Evolutionary conservation across 495 filamentous ascomycete species (phyloP).

Genomic region (Talaromyces ruber): DNA sequence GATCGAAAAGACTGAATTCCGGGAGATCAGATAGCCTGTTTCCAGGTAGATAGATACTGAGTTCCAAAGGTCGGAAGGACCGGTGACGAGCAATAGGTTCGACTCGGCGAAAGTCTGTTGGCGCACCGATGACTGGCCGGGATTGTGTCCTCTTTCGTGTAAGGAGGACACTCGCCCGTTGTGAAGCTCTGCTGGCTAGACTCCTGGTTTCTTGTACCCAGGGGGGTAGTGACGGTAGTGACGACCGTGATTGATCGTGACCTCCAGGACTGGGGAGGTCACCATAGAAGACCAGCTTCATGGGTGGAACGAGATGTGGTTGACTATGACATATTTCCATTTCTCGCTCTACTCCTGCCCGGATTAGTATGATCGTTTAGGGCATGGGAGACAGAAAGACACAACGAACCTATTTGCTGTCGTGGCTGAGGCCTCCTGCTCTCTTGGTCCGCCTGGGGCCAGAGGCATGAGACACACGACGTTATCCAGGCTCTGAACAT

Average conservation of each 20-base stretch:
- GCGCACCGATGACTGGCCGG: constrained; percentile 41
- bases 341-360: constrained; percentile 29
- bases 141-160: constrained; percentile 34
- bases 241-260: constrained; percentile 20
- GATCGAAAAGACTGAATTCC: constrained; percentile 28
- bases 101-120: constrained; percentile 45
- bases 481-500: constrained; percentile 35
- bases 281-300: constrained; percentile 32
- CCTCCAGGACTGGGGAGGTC: constrained; percentile 26
- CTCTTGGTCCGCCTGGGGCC: constrained; percentile 18
- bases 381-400: neutral
- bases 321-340: constrained; percentile 42
- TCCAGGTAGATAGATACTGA: constrained; percentile 62
- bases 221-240: constrained; percentile 16
- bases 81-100: constrained; percentile 20
- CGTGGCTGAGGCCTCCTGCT: constrained; percentile 13
- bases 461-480: constrained; percentile 31
- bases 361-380: neutral
- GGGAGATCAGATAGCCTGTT: constrained; percentile 56
- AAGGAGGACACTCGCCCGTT: constrained; percentile 38
- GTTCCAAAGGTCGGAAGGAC: constrained; percentile 59
- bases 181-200: constrained; percentile 41
- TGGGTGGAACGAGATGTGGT: constrained; percentile 40
- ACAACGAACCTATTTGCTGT: constrained; percentile 17
- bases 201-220: constrained; percentile 33